phyloP scores from a whole-genome alignment of 495 filamentous ascomycete genomes.

The Podospora pseudocomata region DNA sequence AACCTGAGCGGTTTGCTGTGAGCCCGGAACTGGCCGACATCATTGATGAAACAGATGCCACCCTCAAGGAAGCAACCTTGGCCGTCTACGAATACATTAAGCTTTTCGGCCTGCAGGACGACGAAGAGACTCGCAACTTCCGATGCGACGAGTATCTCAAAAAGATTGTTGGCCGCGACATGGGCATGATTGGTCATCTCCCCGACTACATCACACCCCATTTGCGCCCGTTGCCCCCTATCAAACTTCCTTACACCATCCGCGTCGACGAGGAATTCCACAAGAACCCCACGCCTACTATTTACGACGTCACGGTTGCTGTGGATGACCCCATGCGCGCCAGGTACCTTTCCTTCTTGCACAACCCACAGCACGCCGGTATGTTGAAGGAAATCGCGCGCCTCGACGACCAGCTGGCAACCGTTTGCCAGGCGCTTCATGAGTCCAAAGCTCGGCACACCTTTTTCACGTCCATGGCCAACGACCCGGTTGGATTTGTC shows the following conservation, averaged over 20 bases:
- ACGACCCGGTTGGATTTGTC: conserved; percentile 79
- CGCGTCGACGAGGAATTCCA: conserved; percentile 87
- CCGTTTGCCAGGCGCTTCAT: conserved; percentile 70
- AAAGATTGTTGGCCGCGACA: conserved; percentile 75
- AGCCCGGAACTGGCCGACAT: conserved; percentile 75
- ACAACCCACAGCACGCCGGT: conserved; percentile 53
- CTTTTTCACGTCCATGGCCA: conserved; percentile 70
- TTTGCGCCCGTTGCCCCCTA: conserved; percentile 72
- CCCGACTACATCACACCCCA: conserved; percentile 71
- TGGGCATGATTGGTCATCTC: conserved; percentile 84
- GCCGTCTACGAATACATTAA: conserved; percentile 95
- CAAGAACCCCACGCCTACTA: conserved; percentile 58
- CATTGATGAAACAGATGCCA: conserved; percentile 81
- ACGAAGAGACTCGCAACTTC: conserved; percentile 88
- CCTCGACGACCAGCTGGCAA: conserved; percentile 79
- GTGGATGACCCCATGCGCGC: conserved; percentile 78
- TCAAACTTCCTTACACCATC: conserved; percentile 87
- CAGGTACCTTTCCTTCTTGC: conserved; percentile 58
- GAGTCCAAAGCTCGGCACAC: conserved; percentile 79
- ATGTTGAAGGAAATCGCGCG: conserved; percentile 65
- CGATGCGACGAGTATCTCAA: conserved; percentile 69
- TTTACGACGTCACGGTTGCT: conserved; percentile 84
- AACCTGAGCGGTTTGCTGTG: conserved; percentile 76
- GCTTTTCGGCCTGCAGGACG: conserved; percentile 79
- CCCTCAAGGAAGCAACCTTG: conserved; percentile 77